Evolutionary conservation across 495 filamentous ascomycete species (phyloP).

Genomic region (Amphirosellinia nigrospora): DNA sequence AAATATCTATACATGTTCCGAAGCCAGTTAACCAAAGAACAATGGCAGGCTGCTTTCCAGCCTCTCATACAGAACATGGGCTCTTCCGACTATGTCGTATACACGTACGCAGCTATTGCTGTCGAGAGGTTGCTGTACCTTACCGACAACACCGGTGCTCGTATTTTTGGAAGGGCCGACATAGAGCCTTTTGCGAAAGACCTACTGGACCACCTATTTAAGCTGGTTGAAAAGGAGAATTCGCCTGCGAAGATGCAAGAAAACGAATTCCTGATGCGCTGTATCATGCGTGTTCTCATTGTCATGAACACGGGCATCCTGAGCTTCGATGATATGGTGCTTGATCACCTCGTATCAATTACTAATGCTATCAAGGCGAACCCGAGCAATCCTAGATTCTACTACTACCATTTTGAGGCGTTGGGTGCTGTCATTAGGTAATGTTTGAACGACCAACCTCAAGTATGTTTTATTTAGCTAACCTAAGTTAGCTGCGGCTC

Average conservation of each 20-base stretch:
- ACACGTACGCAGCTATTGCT: conserved; percentile 95
- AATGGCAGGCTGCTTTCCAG: conserved; percentile 88
- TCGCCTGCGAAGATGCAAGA: conserved; percentile 94
- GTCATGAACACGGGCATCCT: conserved; percentile 81
- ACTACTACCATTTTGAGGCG: conserved; percentile 97
- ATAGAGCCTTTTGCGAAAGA: conserved; percentile 83
- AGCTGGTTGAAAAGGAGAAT: conserved; percentile 78
- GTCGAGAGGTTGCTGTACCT: conserved; percentile 88
- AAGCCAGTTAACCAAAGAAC: conserved; percentile 80
- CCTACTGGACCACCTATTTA: conserved; percentile 90
- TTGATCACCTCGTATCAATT: conserved; percentile 82
- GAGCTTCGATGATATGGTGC: conserved; percentile 71
- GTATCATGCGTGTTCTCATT: conserved; percentile 95
- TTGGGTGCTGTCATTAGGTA: conserved; percentile 92
- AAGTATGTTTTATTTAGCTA: neutral
- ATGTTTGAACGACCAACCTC: conserved; percentile 4
- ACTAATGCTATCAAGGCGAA: conserved; percentile 88
- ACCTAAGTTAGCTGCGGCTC: conserved; percentile 67
- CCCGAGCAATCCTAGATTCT: conserved; percentile 96
- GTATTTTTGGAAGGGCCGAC: conserved; percentile 73
- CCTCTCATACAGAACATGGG: conserved; percentile 88
- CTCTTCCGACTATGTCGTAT: conserved; percentile 89
- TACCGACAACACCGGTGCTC: conserved; percentile 70
- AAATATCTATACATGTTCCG: conserved; percentile 97
- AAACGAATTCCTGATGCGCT: conserved; percentile 98